Conservation (phyloP, 257 asterid species). For the Parsonsia alboflavescens region DNA sequence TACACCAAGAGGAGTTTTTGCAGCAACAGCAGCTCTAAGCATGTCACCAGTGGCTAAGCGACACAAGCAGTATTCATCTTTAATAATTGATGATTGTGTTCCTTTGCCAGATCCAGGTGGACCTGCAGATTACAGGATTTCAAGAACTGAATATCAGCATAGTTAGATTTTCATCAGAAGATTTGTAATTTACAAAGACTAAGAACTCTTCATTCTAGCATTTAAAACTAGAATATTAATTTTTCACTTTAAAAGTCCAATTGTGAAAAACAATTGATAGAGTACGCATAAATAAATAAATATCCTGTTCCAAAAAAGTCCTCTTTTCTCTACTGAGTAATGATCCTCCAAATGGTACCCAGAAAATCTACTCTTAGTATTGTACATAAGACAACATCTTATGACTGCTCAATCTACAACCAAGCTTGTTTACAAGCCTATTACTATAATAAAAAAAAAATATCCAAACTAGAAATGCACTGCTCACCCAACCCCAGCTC, state of each 20-base stretch:
- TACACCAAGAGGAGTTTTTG: conserved; percentile 84
- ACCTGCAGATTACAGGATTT: conserved; percentile 28
- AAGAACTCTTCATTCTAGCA: not conserved
- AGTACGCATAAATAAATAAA: not conserved
- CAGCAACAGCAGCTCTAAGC: conserved; percentile 96
- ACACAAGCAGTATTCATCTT: conserved; percentile 87
- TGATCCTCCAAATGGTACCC: not conserved
- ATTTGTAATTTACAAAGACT: not conserved
- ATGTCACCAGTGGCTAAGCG: conserved; percentile 99
- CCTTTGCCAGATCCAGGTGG: conserved; percentile 98
- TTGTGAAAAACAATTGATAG: not conserved
- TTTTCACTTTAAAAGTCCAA: not conserved
- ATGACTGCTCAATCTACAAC: not conserved
- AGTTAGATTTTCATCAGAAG: not conserved
- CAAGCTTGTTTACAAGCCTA: not conserved
- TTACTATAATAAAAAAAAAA: not conserved
- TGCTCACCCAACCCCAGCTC: not conserved
- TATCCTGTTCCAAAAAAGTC: not conserved
- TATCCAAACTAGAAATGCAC: not conserved
- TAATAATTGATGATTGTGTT: conserved; percentile 86
- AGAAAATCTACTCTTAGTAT: too few species aligned
- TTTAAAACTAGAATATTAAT: not conserved
- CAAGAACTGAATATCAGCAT: not conserved
- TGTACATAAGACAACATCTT: not conserved
- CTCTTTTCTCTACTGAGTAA: not conserved